Conservation (phyloP, 1,284 basidiomycete species). For the Moniliophthora roreri region DNA sequence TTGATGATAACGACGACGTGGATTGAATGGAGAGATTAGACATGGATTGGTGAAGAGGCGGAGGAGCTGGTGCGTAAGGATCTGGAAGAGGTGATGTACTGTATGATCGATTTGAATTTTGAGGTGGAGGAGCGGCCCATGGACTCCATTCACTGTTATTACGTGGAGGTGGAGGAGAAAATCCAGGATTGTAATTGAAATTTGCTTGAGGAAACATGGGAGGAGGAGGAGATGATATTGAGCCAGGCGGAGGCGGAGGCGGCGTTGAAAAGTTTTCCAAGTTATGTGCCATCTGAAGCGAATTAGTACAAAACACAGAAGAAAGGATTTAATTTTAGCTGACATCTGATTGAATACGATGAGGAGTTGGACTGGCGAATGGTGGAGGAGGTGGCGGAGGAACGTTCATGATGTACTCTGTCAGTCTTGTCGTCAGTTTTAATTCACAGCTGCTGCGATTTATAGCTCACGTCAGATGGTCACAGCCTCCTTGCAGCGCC, state of each 20-base stretch:
- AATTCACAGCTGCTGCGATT: too few relatives aligned
- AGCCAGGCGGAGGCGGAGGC: neutral
- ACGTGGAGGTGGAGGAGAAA: conserved; percentile 3
- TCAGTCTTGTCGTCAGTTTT: too few relatives aligned
- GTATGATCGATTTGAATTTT: conserved; percentile 13
- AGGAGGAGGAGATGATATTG: neutral
- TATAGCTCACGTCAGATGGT: too few relatives aligned
- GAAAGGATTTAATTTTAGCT: neutral
- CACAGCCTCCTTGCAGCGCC: too few relatives aligned
- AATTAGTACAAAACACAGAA: neutral
- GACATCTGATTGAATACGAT: neutral
- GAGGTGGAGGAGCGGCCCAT: conserved; percentile 8
- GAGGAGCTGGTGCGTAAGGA: too few relatives aligned
- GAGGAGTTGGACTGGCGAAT: neutral
- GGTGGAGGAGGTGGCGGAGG: conserved; percentile 1
- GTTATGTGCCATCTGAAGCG: too few relatives aligned
- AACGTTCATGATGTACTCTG: too few relatives aligned
- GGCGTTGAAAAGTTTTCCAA: neutral
- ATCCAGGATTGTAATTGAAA: conserved; percentile 2
- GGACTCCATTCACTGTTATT: conserved; percentile 8
- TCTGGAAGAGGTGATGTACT: conserved; percentile 16
- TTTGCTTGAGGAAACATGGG: neutral
- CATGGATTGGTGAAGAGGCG: conserved; percentile 5
- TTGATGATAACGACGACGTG: conserved; percentile 24
- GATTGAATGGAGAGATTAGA: conserved; percentile 11